Percentiles rank a stretch among this genome's conserved stretches.
Evolutionary conservation across 257 asterid species (phyloP).

Genomic region (Solanum lycopersicoides): DNA sequence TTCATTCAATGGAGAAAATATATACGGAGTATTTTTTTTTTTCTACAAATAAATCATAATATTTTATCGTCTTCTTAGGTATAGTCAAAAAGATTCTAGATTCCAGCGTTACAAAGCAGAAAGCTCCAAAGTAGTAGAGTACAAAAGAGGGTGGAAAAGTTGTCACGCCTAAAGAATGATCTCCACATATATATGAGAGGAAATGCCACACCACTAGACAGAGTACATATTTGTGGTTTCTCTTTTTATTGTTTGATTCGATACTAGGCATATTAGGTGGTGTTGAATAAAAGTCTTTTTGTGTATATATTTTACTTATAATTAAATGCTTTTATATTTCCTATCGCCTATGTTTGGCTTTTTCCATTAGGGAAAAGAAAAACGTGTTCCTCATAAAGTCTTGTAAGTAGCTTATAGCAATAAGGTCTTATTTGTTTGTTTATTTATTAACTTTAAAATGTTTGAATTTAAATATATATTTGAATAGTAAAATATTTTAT

Average conservation of each 20-base stretch:
- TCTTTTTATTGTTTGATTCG: background rate
- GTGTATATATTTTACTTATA: background rate
- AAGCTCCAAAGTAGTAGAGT: background rate
- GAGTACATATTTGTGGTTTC: background rate
- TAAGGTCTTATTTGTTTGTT: too few relatives aligned
- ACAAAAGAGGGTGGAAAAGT: background rate
- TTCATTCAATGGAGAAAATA: background rate
- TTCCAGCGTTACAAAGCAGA: background rate
- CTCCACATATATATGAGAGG: background rate
- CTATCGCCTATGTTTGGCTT: background rate
- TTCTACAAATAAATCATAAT: background rate
- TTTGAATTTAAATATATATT: too few relatives aligned
- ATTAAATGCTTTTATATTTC: too few relatives aligned
- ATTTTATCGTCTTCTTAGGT: background rate
- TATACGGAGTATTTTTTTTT: background rate
- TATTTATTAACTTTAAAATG: too few relatives aligned
- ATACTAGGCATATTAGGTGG: background rate
- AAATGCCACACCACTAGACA: background rate
- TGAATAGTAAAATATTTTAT: too few relatives aligned
- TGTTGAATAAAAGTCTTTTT: background rate
- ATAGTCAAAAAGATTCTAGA: background rate
- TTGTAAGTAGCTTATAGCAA: background rate
- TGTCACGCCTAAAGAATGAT: background rate
- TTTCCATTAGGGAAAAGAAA: background rate
- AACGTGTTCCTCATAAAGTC: background rate